Conservation (phyloP, 2,329 filamentous ascomycete genomes). For the Elsinoe australis region DNA sequence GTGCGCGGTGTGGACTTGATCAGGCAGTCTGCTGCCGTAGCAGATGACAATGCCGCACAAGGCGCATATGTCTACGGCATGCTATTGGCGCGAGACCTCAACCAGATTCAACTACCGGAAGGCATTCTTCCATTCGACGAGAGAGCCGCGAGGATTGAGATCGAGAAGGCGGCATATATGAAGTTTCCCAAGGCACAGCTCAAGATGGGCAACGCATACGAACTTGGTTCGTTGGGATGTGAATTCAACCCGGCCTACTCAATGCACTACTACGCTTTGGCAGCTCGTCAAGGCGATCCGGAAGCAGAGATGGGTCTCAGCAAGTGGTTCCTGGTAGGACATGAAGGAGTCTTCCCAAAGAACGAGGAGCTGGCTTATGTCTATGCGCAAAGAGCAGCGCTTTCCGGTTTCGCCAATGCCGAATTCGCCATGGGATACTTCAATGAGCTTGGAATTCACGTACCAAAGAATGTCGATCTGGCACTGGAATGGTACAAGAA, state of each 20-base stretch:
- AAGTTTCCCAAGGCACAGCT: constrained; percentile 94
- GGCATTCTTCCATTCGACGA: constrained; percentile 63
- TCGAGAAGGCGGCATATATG: constrained; percentile 92
- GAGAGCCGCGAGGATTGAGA: constrained; percentile 69
- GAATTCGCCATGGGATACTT: constrained; percentile 98
- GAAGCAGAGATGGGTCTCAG: constrained; percentile 95
- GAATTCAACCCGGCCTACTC: constrained; percentile 91
- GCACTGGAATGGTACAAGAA: constrained; percentile 85
- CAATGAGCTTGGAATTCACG: constrained; percentile 89
- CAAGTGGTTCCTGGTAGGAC: constrained; percentile 96
- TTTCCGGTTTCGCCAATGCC: constrained; percentile 73
- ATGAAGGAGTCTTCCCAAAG: constrained; percentile 85
- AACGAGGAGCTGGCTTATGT: constrained; percentile 90
- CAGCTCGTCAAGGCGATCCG: constrained; percentile 81
- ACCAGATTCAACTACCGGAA: constrained; percentile 79
- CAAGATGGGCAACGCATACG: constrained; percentile 94
- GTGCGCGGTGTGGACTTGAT: constrained; percentile 73
- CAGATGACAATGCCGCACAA: constrained; percentile 94
- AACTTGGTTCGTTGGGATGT: constrained; percentile 86
- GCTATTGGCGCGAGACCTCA: constrained; percentile 81
- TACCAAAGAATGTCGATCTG: constrained; percentile 72
- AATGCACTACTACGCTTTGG: constrained; percentile 89
- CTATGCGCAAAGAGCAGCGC: constrained; percentile 81
- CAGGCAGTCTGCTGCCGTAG: constrained; percentile 69
- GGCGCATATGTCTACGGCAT: constrained; percentile 86